phyloP scores from a whole-genome alignment of 1,284 basidiomycete genomes.

The Takashimella tepidaria region DNA sequence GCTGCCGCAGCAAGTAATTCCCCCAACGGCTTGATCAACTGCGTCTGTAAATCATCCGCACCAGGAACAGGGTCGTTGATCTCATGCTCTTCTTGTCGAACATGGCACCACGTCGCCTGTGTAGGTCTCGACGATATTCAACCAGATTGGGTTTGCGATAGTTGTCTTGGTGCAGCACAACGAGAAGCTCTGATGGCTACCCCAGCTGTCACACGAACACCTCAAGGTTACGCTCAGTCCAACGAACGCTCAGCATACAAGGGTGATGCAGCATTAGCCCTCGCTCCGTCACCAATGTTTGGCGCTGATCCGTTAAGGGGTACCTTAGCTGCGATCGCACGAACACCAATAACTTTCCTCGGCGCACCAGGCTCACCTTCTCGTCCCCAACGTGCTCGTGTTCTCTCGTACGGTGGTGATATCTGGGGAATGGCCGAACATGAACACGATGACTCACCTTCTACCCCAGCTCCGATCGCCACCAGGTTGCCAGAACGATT shows the following conservation, averaged over 20 bases:
- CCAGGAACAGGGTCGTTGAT: constrained; percentile 28
- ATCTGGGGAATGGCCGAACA: constrained; percentile 35
- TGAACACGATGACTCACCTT: constrained; percentile 30
- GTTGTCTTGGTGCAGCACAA: constrained; percentile 24
- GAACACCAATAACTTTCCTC: constrained; percentile 21
- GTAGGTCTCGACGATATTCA: constrained; percentile 30
- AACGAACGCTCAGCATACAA: constrained; percentile 36
- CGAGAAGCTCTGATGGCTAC: constrained; percentile 24
- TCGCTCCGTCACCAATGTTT: constrained; percentile 44
- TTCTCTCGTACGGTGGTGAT: constrained; percentile 39
- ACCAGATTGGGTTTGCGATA: constrained; percentile 36
- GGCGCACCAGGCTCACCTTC: not conserved
- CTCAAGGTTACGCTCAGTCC: constrained; percentile 14
- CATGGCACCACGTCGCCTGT: constrained; percentile 41
- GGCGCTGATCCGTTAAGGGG: constrained; percentile 7
- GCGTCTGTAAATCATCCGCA: constrained; percentile 27
- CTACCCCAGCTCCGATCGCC: constrained; percentile 30
- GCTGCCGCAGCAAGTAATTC: not conserved
- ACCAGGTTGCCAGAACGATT: constrained; percentile 23
- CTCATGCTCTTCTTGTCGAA: constrained; percentile 34
- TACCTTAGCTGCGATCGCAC: constrained; percentile 1
- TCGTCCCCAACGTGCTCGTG: constrained; percentile 26
- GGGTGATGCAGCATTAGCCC: constrained; percentile 35
- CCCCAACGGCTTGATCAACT: constrained; percentile 28
- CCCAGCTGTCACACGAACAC: constrained; percentile 16